Percentiles rank a stretch among this genome's conserved stretches.
Evolutionary conservation across 441 rosid genomes (phyloP).

Genomic region (Bruguiera hainesii): DNA sequence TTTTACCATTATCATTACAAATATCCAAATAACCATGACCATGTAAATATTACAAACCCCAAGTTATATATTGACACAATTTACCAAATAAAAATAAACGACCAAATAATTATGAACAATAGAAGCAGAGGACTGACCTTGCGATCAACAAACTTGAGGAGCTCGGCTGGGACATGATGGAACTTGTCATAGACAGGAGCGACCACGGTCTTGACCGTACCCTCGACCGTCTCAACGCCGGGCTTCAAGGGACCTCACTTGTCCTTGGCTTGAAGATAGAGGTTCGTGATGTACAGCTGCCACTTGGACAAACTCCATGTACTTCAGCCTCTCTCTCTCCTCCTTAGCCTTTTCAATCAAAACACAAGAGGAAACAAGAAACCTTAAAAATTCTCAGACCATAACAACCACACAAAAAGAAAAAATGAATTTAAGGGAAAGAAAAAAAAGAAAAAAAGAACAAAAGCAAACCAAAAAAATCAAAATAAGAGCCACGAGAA

Average conservation of each 20-base stretch:
- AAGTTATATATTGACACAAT: background rate
- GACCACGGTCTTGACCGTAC: constrained; percentile 73
- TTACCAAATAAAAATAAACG: too few species aligned
- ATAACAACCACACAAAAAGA: background rate
- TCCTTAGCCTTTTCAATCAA: constrained; percentile 26
- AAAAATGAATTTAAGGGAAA: background rate
- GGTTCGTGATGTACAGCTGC: constrained; percentile 52
- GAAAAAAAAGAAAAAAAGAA: background rate
- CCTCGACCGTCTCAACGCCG: constrained; percentile 86
- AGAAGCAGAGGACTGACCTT: constrained; percentile 39
- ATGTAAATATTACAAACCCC: too few species aligned
- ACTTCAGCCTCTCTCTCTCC: constrained; percentile 68
- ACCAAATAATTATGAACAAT: background rate
- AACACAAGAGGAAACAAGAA: background rate
- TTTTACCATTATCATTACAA: too few species aligned
- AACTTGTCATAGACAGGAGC: constrained; percentile 77
- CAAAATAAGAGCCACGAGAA: too few species aligned
- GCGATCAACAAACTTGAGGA: constrained; percentile 80
- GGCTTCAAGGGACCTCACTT: constrained; percentile 79
- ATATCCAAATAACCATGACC: too few species aligned
- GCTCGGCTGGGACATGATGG: constrained; percentile 63
- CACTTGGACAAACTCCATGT: constrained; percentile 79
- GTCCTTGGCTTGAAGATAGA: constrained; percentile 77
- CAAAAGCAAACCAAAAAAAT: background rate
- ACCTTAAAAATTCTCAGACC: background rate